Conservation (phyloP, 1,284 basidiomycete genomes). For the Cerrena zonata region DNA sequence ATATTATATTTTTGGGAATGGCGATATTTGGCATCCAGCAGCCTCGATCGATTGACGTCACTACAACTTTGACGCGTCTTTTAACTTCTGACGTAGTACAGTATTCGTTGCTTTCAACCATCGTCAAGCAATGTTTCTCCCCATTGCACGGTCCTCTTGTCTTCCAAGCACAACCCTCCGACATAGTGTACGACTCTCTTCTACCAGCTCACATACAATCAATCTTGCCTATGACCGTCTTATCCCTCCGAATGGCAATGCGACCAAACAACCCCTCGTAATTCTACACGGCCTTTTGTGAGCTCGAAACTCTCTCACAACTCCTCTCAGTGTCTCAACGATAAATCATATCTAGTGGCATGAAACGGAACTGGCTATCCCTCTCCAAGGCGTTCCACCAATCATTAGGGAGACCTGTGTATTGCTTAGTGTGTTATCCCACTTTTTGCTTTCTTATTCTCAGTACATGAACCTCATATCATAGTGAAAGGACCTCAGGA, state of each 20-base stretch:
- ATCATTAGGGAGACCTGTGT: conserved; percentile 58
- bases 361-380: conserved; percentile 76
- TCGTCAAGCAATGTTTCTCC: too few relatives aligned
- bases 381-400: conserved; percentile 60
- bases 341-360: conserved; percentile 46
- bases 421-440: conserved; percentile 52
- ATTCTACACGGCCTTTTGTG: conserved; percentile 69
- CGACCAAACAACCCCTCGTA: conserved; percentile 43
- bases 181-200: too few relatives aligned
- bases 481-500: conserved; percentile 68
- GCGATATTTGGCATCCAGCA: too few relatives aligned
- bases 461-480: not conserved
- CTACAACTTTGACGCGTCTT: too few relatives aligned
- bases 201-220: conserved; percentile 20
- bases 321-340: not conserved
- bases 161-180: too few relatives aligned
- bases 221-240: conserved; percentile 40
- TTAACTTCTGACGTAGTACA: too few relatives aligned
- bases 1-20: too few relatives aligned
- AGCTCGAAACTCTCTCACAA: conserved; percentile 20
- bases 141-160: too few relatives aligned
- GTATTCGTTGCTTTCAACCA: too few relatives aligned
- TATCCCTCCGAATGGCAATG: conserved; percentile 35
- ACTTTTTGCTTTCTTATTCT: not conserved
- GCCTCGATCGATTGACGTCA: too few relatives aligned